Base-by-base conservation (phyloP, 352 stramenopile genomes). In the Pythium grandisporangium region DNA sequence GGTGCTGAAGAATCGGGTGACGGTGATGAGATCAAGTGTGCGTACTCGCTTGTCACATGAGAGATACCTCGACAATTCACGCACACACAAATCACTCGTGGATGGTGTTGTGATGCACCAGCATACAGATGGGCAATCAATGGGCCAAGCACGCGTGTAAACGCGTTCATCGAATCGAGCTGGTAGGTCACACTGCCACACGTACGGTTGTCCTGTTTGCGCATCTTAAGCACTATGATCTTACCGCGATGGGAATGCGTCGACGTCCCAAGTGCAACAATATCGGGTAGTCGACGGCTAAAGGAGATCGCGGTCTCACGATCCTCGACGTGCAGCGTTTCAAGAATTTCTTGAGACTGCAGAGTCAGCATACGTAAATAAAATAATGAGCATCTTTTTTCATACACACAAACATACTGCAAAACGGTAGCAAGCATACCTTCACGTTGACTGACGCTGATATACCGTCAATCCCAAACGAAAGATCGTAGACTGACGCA, bases 391-490 rank as follows among this genome's bases (percentile, higher is more conserved):
- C 25, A 25, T 24, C 21, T 23, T 4, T 7, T 10, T 33, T 11
- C 23, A n/a, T n/a, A n/a, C n/a, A n/a, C n/a, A n/a, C n/a, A n/a
- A n/a, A n/a, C n/a, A n/a, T n/a, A n/a, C n/a, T n/a, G n/a, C n/a
- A n/a, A n/a, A n/a, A n/a, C n/a, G n/a, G n/a, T n/a, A n/a, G n/a
- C n/a, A 21, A 14, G 27, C 45, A 3, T 54, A 85, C 74, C 57
- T 85, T 85, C 2, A 85, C 42, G 4, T 81, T 54, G 21, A 85
- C 37, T n/a, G 55, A 73, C 23, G 71, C 75, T 38, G 57, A 37
- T 7, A 88, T 41, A 13, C 79, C 79, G 48, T 89, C 71, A 14
- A 80, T 81, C 8, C 67, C 63, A 34, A 84, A 82, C 23, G 65
- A 36, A 23, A 89, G 45, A 37, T 85, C 74, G 35, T 70, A 70